A percentile compares a stretch with the other conserved stretches of the same genome.
Evolutionary conservation across 1,139 yeast species (phyloP).

Genomic region (Diutina ranongensis): DNA sequence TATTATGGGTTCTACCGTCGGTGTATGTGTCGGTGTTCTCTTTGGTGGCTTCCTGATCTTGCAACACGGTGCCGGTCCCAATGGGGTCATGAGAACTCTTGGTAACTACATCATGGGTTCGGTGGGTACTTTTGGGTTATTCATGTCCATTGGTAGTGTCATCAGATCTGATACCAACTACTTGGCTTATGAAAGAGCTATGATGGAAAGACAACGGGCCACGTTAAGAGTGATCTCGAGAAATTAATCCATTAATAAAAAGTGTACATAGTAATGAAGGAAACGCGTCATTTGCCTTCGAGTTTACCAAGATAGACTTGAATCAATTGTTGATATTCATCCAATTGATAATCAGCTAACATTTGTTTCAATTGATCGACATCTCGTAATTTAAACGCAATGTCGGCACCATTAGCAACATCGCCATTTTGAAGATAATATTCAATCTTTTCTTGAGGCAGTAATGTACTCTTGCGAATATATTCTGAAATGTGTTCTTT

Average conservation of each 20-base stretch:
- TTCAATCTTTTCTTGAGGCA: slow-evolving; percentile 32
- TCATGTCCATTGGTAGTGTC: slow-evolving; percentile 91
- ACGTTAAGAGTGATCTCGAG: slow-evolving; percentile 21
- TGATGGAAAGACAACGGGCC: slow-evolving; percentile 27
- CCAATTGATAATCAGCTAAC: neutral
- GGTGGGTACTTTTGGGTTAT: slow-evolving; percentile 91
- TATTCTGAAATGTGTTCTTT: slow-evolving; percentile 24
- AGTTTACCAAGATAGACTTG: neutral
- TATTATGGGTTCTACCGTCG: slow-evolving; percentile 92
- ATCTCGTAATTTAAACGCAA: slow-evolving; percentile 49
- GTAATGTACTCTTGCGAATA: slow-evolving; percentile 24
- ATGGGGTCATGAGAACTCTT: slow-evolving; percentile 90
- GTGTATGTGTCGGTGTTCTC: slow-evolving; percentile 89
- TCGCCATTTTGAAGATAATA: slow-evolving; percentile 45
- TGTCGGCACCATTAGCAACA: slow-evolving; percentile 43
- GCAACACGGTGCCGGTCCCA: slow-evolving; percentile 96
- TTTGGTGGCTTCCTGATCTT: slow-evolving; percentile 89
- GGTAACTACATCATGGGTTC: slow-evolving; percentile 97
- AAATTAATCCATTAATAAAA: neutral
- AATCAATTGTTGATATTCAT: slow-evolving; percentile 2
- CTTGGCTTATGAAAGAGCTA: slow-evolving; percentile 27
- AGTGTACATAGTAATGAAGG: neutral
- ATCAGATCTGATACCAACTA: slow-evolving; percentile 64
- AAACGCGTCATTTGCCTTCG: neutral
- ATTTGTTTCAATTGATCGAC: slow-evolving; percentile 11